Conservation (phyloP, 2,329 filamentous ascomycete genomes). For the Colletotrichum musae region DNA sequence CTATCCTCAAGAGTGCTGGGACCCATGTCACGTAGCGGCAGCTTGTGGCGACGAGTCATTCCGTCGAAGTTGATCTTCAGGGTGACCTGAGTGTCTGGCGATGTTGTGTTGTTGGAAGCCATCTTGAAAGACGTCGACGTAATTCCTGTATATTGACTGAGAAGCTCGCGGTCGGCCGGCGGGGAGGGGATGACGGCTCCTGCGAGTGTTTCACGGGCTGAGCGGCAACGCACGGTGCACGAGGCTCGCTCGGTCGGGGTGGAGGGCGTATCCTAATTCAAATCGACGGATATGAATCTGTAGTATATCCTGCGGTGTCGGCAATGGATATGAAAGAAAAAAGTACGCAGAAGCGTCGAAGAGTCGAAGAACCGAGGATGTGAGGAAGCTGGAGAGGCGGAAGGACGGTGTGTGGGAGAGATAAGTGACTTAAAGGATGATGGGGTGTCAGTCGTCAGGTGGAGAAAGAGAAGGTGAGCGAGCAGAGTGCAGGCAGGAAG, state of each 20-base stretch:
- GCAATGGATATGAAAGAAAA: conserved; percentile 43
- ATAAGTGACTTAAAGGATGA: conserved; percentile 38
- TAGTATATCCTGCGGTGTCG: conserved; percentile 60
- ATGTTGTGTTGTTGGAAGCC: conserved; percentile 39
- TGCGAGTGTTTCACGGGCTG: conserved; percentile 39
- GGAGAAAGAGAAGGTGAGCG: conserved; percentile 38
- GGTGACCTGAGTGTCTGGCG: conserved; percentile 64
- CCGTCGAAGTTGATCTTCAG: conserved; percentile 88
- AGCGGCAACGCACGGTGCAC: conserved; percentile 38
- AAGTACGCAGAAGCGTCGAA: conserved; percentile 14
- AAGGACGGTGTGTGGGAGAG: conserved; percentile 30
- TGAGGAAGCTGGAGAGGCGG: conserved; percentile 19
- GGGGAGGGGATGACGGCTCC: conserved; percentile 38
- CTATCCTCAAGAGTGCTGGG: conserved; percentile 82
- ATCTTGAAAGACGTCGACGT: conserved; percentile 17
- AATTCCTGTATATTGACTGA: conserved; percentile 25
- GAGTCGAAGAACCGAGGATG: conserved; percentile 12
- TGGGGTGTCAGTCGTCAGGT: conserved; percentile 36
- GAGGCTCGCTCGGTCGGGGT: conserved; percentile 36
- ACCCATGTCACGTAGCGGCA: conserved; percentile 87
- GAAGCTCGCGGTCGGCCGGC: conserved; percentile 35
- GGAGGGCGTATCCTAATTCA: conserved; percentile 7
- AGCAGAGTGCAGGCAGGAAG: conserved; percentile 39
- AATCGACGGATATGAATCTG: conserved; percentile 4
- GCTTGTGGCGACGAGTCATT: conserved; percentile 85